These are phyloP conservation scores for Aspergillus aculeatinus DNA, from an alignment of 2,329 filamentous ascomycete species.

Conservation along the genomic window DNA sequence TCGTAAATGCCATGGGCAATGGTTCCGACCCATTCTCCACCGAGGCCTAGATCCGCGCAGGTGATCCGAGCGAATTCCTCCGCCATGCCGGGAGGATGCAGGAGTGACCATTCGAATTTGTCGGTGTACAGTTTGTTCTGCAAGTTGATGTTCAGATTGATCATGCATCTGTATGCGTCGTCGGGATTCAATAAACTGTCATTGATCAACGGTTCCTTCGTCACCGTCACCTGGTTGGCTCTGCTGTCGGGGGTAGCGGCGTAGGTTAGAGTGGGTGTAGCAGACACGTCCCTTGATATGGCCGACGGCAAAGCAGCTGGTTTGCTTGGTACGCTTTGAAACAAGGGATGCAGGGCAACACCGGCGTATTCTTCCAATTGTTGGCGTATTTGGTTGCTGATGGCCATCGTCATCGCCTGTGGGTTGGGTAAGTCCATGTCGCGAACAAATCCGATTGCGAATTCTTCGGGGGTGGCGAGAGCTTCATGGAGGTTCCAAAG, in stretches of 20 bases:
- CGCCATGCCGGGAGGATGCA: slow-evolving; percentile 87
- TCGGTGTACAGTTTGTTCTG: slow-evolving; percentile 91
- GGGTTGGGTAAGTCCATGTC: slow-evolving; percentile 87
- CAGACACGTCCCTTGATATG: slow-evolving; percentile 54
- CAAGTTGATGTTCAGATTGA: slow-evolving; percentile 86
- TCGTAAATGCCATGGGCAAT: slow-evolving; percentile 98
- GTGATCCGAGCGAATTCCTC: slow-evolving; percentile 91
- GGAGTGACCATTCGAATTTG: slow-evolving; percentile 95
- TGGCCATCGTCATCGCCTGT: slow-evolving; percentile 67
- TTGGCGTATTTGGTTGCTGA: slow-evolving; percentile 90
- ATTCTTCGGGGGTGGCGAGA: slow-evolving; percentile 90
- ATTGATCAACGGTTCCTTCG: slow-evolving; percentile 50
- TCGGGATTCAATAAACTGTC: slow-evolving; percentile 82
- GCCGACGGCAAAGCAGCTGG: slow-evolving; percentile 31
- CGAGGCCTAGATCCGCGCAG: slow-evolving; percentile 84
- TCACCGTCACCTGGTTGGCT: slow-evolving; percentile 28
- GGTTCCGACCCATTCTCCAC: slow-evolving; percentile 89
- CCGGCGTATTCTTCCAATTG: slow-evolving; percentile 96
- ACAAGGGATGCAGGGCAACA: slow-evolving; percentile 88
- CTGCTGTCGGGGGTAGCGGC: slow-evolving; percentile 60
- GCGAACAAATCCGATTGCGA: slow-evolving; percentile 84
- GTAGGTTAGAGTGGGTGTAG: slow-evolving; percentile 51
- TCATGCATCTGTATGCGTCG: slow-evolving; percentile 90
- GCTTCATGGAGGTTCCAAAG: slow-evolving; percentile 97
- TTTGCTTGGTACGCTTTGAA: slow-evolving; percentile 56